Evolutionary conservation across 2,329 filamentous ascomycete species (phyloP), one percentile per base, ranked within the genome.

Genomic region (Ophiocordyceps robertsii): DNA sequence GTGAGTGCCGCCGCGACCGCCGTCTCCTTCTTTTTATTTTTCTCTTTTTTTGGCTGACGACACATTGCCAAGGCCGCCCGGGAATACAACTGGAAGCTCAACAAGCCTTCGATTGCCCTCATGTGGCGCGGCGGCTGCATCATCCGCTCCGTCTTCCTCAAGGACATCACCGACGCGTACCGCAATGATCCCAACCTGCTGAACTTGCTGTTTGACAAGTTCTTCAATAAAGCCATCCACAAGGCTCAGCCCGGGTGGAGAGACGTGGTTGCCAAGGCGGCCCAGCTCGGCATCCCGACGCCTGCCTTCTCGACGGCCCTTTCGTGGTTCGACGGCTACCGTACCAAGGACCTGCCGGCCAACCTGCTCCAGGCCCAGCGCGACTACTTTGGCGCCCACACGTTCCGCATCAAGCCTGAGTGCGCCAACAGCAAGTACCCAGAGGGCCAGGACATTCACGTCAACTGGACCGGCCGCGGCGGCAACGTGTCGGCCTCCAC

Each of bases 51-150:
- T n/a, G n/a, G 21, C 16, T 37, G 10, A 29, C 32, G n/a, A 27
- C 24, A 27, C 4, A 6, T 36, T 16, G 14, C 33, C 32, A 54
- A 92, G 85, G 90, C 92, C 56, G 92, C 90, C 67, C 88, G 83
- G 69, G 86, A 96, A 67, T 98, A 93, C 73, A 68, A 70, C 56
- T 98, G 92, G 92, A 95, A 95, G 79, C 83, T 98, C 56, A 95
- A 98, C 84, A 96, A 96, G 84, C 92, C 92, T 52, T 95, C 93
- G 57, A 98, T 98, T 61, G 92, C 92, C 56, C 84, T 98, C 63
- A 98, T 98, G 92, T 98, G 92, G 92, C 87, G 92, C 66, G 92
- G 92, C 72, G 92, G 92, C 56, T 98, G 92, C 79, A 98, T 98
- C 59, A 98, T 98, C 72, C 90, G 92, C 67, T 96, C 92, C 53